phyloP scores from a whole-genome alignment of 2,329 filamentous ascomycete species.

The Calonectria naviculata region DNA sequence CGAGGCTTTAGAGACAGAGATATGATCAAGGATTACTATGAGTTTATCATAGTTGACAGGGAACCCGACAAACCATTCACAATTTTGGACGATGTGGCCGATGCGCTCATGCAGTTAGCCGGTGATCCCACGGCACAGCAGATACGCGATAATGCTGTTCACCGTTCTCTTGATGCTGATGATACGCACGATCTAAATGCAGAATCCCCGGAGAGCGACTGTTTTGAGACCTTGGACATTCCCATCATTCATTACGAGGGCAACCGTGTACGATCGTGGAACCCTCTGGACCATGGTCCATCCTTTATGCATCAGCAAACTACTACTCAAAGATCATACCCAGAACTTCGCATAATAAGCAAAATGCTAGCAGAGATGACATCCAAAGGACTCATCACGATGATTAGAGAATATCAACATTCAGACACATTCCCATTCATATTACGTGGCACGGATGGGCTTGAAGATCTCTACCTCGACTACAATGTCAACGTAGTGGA shows the following conservation, averaged over 20 bases:
- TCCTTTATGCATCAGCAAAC: not conserved
- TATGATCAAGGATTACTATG: not conserved
- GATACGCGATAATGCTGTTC: not conserved
- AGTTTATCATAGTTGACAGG: not conserved
- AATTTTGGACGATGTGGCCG: not conserved
- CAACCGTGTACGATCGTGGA: not conserved
- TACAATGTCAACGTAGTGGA: not conserved
- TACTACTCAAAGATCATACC: not conserved
- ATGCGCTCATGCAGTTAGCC: not conserved
- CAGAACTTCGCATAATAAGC: not conserved
- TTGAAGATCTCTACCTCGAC: not conserved
- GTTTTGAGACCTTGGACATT: not conserved
- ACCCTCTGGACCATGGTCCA: not conserved
- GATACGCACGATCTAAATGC: not conserved
- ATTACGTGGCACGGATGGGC: not conserved
- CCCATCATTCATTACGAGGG: not conserved
- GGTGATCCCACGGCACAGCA: not conserved
- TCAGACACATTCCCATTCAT: not conserved
- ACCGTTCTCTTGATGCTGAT: not conserved
- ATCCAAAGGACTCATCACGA: not conserved
- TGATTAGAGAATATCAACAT: not conserved
- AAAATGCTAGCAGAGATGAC: not conserved
- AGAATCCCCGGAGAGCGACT: too few species aligned
- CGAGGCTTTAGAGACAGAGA: not conserved
- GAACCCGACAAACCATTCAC: not conserved